Percentiles rank a stretch among this genome's conserved stretches.
Evolutionary conservation across 1,284 basidiomycete species (phyloP).

Genomic region (Anthracocystis panici-leucophaei): DNA sequence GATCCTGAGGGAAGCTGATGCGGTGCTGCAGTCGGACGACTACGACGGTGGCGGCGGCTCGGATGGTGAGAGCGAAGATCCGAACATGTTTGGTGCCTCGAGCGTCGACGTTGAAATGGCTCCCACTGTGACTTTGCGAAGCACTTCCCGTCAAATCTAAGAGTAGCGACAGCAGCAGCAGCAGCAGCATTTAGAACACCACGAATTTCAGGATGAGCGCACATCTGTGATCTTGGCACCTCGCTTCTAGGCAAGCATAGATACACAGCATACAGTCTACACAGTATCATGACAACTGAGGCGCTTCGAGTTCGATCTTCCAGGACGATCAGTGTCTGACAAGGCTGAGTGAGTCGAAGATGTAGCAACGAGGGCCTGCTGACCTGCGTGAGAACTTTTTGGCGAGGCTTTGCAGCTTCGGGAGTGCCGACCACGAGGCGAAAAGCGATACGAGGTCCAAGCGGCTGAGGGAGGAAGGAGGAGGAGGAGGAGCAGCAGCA

Average conservation of each 20-base stretch:
- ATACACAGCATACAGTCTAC: conserved; percentile 1
- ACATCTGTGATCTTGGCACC: background rate
- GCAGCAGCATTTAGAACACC: background rate
- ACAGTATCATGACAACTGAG: background rate
- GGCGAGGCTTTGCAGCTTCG: background rate
- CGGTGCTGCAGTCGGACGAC: conserved; percentile 45
- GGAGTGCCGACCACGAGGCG: background rate
- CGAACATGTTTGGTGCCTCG: conserved; percentile 37
- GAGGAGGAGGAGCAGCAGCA: too few relatives aligned
- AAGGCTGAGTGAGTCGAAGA: background rate
- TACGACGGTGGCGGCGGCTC: conserved; percentile 10
- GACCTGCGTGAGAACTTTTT: background rate
- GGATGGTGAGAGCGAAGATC: conserved; percentile 11
- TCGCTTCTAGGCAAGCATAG: background rate
- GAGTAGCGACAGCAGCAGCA: background rate
- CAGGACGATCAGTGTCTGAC: conserved; percentile 13
- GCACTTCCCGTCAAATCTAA: conserved; percentile 9
- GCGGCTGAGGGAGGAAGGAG: background rate
- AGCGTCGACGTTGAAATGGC: conserved; percentile 24
- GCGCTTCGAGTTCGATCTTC: conserved; percentile 5
- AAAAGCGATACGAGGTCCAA: background rate
- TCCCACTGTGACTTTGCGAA: conserved; percentile 6
- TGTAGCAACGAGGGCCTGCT: background rate
- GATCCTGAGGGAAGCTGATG: conserved; percentile 53
- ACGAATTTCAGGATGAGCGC: background rate